These are phyloP conservation scores for Arthrinium phaeospermum DNA, from an alignment of 2,329 filamentous ascomycete species.

Conservation along the genomic window DNA sequence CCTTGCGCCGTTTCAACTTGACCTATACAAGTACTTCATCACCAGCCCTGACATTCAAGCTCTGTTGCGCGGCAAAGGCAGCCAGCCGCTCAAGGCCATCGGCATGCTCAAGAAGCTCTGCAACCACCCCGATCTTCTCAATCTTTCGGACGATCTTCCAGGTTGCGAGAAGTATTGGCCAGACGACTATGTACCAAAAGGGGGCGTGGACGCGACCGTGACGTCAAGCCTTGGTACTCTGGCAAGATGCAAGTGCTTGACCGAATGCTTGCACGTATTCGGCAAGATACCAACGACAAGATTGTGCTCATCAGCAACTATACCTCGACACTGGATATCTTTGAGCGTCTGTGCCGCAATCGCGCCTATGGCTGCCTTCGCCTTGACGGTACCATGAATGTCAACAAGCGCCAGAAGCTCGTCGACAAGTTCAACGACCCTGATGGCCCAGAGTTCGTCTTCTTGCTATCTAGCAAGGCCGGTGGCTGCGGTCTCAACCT, in stretches of 20 bases:
- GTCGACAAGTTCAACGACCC: slow-evolving; percentile 98
- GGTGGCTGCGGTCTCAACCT: slow-evolving; percentile 90
- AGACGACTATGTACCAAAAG: slow-evolving; percentile 86
- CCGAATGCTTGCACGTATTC: slow-evolving; percentile 94
- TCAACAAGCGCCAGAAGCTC: slow-evolving; percentile 94
- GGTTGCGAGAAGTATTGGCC: slow-evolving; percentile 84
- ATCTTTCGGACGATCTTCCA: slow-evolving; percentile 81
- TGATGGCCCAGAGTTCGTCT: slow-evolving; percentile 86
- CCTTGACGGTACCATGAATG: slow-evolving; percentile 96
- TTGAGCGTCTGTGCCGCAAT: slow-evolving; percentile 86
- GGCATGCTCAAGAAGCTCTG: slow-evolving; percentile 97
- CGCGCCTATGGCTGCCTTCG: slow-evolving; percentile 85
- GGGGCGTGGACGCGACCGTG: slow-evolving; percentile 83
- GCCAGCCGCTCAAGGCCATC: slow-evolving; percentile 95
- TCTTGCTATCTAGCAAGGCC: slow-evolving; percentile 94
- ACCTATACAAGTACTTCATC: slow-evolving; percentile 96
- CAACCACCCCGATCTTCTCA: slow-evolving; percentile 94
- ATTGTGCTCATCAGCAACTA: slow-evolving; percentile 99
- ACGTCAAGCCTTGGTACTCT: slow-evolving; percentile 94
- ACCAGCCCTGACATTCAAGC: slow-evolving; percentile 94
- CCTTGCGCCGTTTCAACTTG: slow-evolving; percentile 87
- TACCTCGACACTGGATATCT: slow-evolving; percentile 93
- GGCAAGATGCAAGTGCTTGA: slow-evolving; percentile 99
- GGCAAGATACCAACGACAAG: slow-evolving; percentile 96
- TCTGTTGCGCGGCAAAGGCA: slow-evolving; percentile 89